Evolutionary conservation across 2,329 filamentous ascomycete genomes (phyloP).

Genomic region (Zymoseptoria crescenta): DNA sequence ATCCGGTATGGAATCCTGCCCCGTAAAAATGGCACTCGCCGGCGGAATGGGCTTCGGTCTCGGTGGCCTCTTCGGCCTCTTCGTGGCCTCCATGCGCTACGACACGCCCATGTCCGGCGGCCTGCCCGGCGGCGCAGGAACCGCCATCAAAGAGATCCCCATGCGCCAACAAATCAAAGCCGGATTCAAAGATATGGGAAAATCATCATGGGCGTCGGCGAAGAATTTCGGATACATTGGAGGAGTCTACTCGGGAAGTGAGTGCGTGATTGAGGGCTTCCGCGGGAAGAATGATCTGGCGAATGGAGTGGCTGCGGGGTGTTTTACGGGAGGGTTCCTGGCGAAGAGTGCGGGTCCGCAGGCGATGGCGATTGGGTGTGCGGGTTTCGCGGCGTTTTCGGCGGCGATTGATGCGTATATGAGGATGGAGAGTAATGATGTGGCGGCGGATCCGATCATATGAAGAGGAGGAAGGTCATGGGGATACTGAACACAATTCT

Average conservation of each 20-base stretch:
- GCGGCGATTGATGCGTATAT: slow-evolving; percentile 89
- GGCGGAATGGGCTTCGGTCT: slow-evolving; percentile 92
- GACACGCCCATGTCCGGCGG: slow-evolving; percentile 71
- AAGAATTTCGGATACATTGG: slow-evolving; percentile 96
- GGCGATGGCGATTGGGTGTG: slow-evolving; percentile 79
- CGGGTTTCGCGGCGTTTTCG: slow-evolving; percentile 87
- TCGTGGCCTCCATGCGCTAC: slow-evolving; percentile 99
- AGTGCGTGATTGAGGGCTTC: slow-evolving; percentile 89
- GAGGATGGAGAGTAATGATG: slow-evolving; percentile 54
- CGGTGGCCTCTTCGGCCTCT: slow-evolving; percentile 88
- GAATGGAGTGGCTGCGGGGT: slow-evolving; percentile 83
- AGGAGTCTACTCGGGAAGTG: slow-evolving; percentile 81
- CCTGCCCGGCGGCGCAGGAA: slow-evolving; percentile 40
- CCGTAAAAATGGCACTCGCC: slow-evolving; percentile 78
- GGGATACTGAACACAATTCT: background rate
- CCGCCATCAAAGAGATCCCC: slow-evolving; percentile 55
- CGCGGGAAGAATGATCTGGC: slow-evolving; percentile 88
- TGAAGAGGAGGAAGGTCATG: slow-evolving; percentile 13
- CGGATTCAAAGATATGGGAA: slow-evolving; percentile 93
- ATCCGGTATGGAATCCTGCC: slow-evolving; percentile 82
- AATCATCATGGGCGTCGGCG: slow-evolving; percentile 70
- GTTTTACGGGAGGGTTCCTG: slow-evolving; percentile 81
- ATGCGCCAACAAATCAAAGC: slow-evolving; percentile 72
- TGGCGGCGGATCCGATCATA: slow-evolving; percentile 30
- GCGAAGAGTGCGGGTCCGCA: slow-evolving; percentile 82